Evolutionary conservation across 345 rosid species (phyloP).

Genomic region (Populus nigra): DNA sequence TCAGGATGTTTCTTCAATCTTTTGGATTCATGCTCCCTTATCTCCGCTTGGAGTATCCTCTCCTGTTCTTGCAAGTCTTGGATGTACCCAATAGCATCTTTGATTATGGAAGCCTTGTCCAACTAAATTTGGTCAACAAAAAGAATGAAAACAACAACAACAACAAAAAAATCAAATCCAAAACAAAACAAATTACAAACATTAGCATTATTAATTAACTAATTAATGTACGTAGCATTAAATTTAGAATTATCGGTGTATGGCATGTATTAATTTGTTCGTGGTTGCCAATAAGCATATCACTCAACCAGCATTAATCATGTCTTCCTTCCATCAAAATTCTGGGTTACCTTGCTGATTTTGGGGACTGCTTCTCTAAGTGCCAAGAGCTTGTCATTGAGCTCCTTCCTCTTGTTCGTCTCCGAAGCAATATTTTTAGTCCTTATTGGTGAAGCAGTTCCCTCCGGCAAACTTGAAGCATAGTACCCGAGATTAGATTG

Average conservation of each 20-base stretch:
- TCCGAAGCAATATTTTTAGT: slow-evolving; percentile 85
- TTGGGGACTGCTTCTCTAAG: slow-evolving; percentile 92
- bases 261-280: background rate
- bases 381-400: slow-evolving; percentile 79
- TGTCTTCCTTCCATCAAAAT: no score
- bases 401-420: slow-evolving; percentile 82
- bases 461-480: slow-evolving; percentile 97
- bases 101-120: slow-evolving; percentile 97
- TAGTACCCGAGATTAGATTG: slow-evolving; percentile 37
- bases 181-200: background rate
- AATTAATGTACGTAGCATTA: no score
- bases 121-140: slow-evolving; percentile 37
- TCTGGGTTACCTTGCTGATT: slow-evolving; percentile 63
- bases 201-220: background rate
- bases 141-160: background rate
- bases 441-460: slow-evolving; percentile 61
- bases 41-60: slow-evolving; percentile 61
- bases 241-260: background rate
- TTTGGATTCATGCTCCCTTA: slow-evolving; percentile 64
- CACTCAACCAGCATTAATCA: no score
- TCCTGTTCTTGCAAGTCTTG: slow-evolving; percentile 80
- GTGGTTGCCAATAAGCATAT: no score
- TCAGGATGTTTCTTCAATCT: slow-evolving; percentile 29
- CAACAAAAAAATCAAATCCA: background rate
- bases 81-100: slow-evolving; percentile 88